These are phyloP conservation scores for Aegilops umbellulata DNA, from an alignment of 176 grass and related monocot genomes.

Conservation along the genomic window DNA sequence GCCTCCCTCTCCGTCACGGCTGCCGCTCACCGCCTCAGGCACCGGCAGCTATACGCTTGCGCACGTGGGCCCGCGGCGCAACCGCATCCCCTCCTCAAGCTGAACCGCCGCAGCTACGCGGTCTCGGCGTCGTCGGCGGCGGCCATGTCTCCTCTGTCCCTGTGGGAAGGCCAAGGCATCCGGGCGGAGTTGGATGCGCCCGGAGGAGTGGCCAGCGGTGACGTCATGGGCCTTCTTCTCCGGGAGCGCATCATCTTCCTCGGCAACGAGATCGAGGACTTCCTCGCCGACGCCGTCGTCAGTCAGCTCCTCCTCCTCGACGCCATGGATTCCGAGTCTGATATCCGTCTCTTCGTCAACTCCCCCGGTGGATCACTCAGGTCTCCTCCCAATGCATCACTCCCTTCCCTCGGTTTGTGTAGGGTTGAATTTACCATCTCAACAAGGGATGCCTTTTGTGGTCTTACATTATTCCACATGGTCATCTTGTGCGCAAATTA, in stretches of 20 bases:
- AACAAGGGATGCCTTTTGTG: neutral
- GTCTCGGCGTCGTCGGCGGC: conserved; percentile 30
- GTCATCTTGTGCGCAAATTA: neutral
- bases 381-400: conserved; percentile 14
- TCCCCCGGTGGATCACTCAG: conserved; percentile 78
- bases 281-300: conserved; percentile 76
- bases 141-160: conserved; percentile 31
- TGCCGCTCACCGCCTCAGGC: conserved; percentile 19
- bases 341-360: conserved; percentile 88
- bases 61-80: neutral
- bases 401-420: neutral
- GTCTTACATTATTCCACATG: neutral
- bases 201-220: conserved; percentile 31
- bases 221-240: conserved; percentile 76
- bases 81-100: conserved; percentile 32
- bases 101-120: conserved; percentile 22
- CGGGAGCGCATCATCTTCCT: conserved; percentile 83
- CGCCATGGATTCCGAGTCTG: conserved; percentile 61
- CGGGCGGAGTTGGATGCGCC: conserved; percentile 30
- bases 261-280: conserved; percentile 87
- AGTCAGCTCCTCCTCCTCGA: conserved; percentile 95
- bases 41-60: conserved; percentile 28
- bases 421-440: neutral
- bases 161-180: conserved; percentile 18
- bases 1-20: conserved; percentile 28